Percentiles rank a stretch among this genome's conserved stretches.
Conservation (phyloP, 73 alveolate genomes). For the Symbiodinium pilosum region DNA sequence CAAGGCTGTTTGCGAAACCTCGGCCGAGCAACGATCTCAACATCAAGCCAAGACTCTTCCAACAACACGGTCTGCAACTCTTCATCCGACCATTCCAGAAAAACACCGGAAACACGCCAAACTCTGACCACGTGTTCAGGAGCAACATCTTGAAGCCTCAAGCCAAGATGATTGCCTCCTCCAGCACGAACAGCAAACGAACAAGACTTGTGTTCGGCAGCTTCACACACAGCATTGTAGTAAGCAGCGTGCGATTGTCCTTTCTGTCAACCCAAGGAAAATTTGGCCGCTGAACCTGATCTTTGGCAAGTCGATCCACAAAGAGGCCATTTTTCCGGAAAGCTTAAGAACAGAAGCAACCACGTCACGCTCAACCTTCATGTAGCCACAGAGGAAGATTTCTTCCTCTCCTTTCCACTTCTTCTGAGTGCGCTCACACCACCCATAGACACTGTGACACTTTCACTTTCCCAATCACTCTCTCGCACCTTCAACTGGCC, state of each 20-base stretch:
- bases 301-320: background rate
- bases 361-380: background rate
- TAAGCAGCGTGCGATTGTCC: background rate
- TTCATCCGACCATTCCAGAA: background rate
- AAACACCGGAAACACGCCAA: slow-evolving; percentile 4
- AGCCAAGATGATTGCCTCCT: background rate
- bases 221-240: background rate
- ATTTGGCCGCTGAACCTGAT: background rate
- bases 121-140: background rate
- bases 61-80: background rate
- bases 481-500: background rate
- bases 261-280: background rate
- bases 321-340: background rate
- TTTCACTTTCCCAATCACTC: background rate
- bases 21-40: background rate
- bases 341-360: no score
- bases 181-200: no score
- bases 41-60: background rate
- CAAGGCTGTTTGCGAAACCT: slow-evolving; percentile 1
- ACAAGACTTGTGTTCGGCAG: no score
- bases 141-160: background rate
- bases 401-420: background rate
- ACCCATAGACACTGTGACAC: background rate
- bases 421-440: background rate
- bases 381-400: background rate